Evolutionary conservation across 768 basidiomycete species (phyloP).

Genomic region (Udeniomyces megalosporus): DNA sequence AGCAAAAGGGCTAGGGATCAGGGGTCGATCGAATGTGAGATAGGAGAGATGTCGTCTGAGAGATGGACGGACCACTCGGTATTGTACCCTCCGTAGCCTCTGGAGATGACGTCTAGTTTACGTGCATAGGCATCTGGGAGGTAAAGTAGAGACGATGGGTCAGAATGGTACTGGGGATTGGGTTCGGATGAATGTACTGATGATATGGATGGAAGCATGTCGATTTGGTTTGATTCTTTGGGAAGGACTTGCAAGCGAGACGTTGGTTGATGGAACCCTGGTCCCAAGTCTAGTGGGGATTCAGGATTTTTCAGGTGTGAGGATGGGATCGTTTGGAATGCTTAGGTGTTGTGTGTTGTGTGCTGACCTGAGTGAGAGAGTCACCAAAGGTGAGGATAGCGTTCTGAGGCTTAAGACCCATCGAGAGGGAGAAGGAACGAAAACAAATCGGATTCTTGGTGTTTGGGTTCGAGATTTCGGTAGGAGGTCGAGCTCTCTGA

Average conservation of each 20-base stretch:
- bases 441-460: conserved; percentile 31
- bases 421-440: not conserved
- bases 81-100: conserved; percentile 40
- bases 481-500: not conserved
- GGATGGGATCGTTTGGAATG: not conserved
- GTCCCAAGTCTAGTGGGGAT: conserved; percentile 3
- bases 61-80: conserved; percentile 43
- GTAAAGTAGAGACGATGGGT: not conserved
- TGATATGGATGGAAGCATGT: no score
- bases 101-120: conserved; percentile 12
- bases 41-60: not conserved
- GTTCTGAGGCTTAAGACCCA: not conserved
- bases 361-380: conserved; percentile 12
- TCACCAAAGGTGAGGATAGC: conserved; percentile 8
- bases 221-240: no score
- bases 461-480: conserved; percentile 56
- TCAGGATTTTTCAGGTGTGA: no score
- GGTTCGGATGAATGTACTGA: no score
- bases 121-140: not conserved
- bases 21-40: not conserved
- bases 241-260: conserved; percentile 6
- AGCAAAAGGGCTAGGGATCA: no score
- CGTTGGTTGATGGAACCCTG: conserved; percentile 9
- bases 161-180: not conserved
- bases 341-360: not conserved